A percentile compares a stretch with the other conserved stretches of the same genome.
phyloP scores from a whole-genome alignment of 2,329 filamentous ascomycete genomes.

The Calonectria hawksworthii region DNA sequence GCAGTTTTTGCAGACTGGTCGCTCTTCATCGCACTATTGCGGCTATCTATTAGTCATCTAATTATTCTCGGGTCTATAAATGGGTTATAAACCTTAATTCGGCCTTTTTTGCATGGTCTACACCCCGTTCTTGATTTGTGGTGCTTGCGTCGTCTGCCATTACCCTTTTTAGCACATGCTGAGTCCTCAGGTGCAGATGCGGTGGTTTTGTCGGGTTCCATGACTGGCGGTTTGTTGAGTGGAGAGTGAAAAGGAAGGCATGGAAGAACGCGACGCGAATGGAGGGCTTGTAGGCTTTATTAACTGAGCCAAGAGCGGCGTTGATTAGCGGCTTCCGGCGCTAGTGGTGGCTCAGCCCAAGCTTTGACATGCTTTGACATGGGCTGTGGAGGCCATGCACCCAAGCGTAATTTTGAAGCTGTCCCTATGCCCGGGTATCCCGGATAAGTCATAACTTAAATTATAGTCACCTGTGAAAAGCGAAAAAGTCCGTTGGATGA shows the following conservation, averaged over 20 bases:
- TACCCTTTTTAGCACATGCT: background rate
- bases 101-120: background rate
- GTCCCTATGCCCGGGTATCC: background rate
- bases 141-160: background rate
- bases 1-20: conserved; percentile 7
- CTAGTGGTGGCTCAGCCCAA: background rate
- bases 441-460: background rate
- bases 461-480: background rate
- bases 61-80: no score
- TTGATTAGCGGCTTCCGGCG: background rate
- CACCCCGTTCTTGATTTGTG: conserved; percentile 18
- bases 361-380: background rate
- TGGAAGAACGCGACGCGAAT: background rate
- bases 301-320: background rate
- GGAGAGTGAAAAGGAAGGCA: background rate
- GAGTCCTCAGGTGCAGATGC: background rate
- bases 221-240: background rate
- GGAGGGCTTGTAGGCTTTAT: background rate
- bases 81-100: conserved; percentile 5
- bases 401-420: background rate
- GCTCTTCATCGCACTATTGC: conserved; percentile 14
- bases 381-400: background rate
- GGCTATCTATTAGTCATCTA: background rate
- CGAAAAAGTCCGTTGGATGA: no score
- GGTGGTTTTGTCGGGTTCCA: background rate